Base-by-base conservation (phyloP, 306 rosid species). In the Macrotyloma uniflorum region DNA sequence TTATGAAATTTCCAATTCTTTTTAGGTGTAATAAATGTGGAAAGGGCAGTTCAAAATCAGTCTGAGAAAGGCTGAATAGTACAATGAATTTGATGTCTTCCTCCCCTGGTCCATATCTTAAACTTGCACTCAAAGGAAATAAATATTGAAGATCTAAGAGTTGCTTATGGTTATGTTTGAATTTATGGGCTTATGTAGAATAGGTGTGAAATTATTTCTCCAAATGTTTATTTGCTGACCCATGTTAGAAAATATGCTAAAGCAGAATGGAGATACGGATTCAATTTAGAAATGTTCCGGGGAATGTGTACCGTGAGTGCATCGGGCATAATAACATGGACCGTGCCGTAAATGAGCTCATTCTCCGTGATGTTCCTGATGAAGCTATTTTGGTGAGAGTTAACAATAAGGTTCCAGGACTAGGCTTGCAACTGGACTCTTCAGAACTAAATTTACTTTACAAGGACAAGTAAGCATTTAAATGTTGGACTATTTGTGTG, bases 241-340 rank as follows among this genome's bases (percentile, higher is more conserved):
- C 32, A 66, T 68, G 12, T 72, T 70, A 50, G 16, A 46, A 69
- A 57, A 62, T 69, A 24, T 57, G 57, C 33, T 57, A 55, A 74
- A 85, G 94, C 94, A 94, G 98, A 70, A 91, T 92, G 88, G 98
- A 94, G 91, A 94, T 94, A 74, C 87, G 98, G 42, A 92, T 94
- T 74, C 96, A 88, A 82, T 94, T 94, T 82, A 89, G 76, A 65
- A 87, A 50, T 35, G 96, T 92, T 72, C 98, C 98, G 0, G 98
- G 96, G 81, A 89, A 90, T 79, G 51, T 94, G 32, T 91, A 94
- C 67, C 89, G 72, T 8, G 94, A 84, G 36, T 63, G 85, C 57
- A 74, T 92, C 14, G 96, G 94, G 53, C 94, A 86, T 70, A 90
- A 86, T 70, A 90, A 87, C 49, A 68, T 55, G n/a, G 90, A 85